A percentile compares a stretch with the other conserved stretches of the same genome.
phyloP scores from a whole-genome alignment of 2,329 filamentous ascomycete species.

The Ophidiomyces ophidiicola region DNA sequence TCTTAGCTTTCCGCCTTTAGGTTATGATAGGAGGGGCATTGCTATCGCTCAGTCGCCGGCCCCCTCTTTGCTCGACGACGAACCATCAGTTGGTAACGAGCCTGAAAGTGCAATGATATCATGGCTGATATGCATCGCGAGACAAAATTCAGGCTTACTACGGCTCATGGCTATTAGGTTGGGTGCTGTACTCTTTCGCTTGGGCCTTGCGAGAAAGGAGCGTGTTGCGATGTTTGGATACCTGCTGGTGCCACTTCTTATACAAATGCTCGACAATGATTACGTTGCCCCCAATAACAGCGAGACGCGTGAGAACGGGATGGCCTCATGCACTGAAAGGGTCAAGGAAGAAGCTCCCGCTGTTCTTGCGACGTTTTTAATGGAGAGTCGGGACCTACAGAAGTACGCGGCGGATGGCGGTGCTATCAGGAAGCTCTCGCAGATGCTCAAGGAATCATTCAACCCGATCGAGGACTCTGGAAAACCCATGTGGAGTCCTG shows the following conservation, averaged over 20 bases:
- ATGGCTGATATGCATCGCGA: slow-evolving; percentile 47
- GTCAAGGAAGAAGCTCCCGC: slow-evolving; percentile 61
- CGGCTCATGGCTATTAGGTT: slow-evolving; percentile 58
- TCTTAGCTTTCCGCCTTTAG: slow-evolving; percentile 44
- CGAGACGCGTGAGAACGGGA: slow-evolving; percentile 28
- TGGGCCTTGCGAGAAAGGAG: slow-evolving; percentile 51
- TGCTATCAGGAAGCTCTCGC: slow-evolving; percentile 49
- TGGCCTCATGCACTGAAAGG: slow-evolving; percentile 35
- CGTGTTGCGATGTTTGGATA: slow-evolving; percentile 54
- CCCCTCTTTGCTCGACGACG: slow-evolving; percentile 27
- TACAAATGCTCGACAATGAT: slow-evolving; percentile 51
- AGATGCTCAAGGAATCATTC: slow-evolving; percentile 54
- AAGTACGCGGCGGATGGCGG: slow-evolving; percentile 64
- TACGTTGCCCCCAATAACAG: slow-evolving; percentile 30
- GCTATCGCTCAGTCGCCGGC: slow-evolving; percentile 28
- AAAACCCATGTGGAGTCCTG: slow-evolving; percentile 45
- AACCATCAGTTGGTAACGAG: slow-evolving; percentile 40
- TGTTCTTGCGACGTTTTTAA: slow-evolving; percentile 65
- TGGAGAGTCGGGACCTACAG: slow-evolving; percentile 67
- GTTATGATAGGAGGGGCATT: slow-evolving; percentile 32
- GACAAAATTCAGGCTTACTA: slow-evolving; percentile 42
- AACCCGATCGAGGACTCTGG: slow-evolving; percentile 43
- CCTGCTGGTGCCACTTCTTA: slow-evolving; percentile 57
- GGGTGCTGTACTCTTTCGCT: slow-evolving; percentile 56
- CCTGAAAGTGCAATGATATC: slow-evolving; percentile 59